Percentiles rank a stretch among this genome's conserved stretches.
Conservation (phyloP, 306 rosid species). For the Acacia acuminata region DNA sequence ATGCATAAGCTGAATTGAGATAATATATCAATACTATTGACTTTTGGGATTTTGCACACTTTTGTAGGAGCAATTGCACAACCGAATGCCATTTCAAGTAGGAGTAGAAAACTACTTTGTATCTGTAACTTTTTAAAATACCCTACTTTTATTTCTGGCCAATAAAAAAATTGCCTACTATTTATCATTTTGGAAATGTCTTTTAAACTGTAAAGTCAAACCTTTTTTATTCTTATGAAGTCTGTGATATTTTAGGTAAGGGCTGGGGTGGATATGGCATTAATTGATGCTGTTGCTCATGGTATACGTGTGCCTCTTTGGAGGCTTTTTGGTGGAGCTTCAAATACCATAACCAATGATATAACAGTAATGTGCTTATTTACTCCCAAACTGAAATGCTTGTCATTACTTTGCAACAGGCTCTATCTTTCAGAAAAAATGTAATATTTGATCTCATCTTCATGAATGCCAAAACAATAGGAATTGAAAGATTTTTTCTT, state of each 20-base stretch:
- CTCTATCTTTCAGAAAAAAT: background rate
- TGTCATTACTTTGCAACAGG: background rate
- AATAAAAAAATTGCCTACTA: background rate
- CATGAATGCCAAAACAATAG: background rate
- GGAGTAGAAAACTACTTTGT: background rate
- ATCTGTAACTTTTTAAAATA: background rate
- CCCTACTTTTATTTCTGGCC: background rate
- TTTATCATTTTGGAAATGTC: constrained; percentile 4
- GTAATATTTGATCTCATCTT: background rate
- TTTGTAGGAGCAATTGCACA: background rate
- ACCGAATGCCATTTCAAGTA: background rate
- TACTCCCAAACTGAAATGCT: constrained; percentile 19
- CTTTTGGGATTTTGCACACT: background rate
- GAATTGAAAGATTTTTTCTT: background rate
- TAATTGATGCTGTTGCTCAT: constrained; percentile 84
- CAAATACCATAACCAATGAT: constrained; percentile 76
- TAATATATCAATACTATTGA: background rate
- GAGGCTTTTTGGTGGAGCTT: constrained; percentile 95
- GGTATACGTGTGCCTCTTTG: constrained; percentile 80
- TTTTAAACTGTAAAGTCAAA: background rate
- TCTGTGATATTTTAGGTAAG: constrained; percentile 69
- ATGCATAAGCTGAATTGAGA: background rate
- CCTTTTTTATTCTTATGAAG: background rate
- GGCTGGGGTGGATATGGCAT: constrained; percentile 95
- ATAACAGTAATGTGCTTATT: constrained; percentile 67